These are phyloP conservation scores for Myrmaecium sp. DNA, from an alignment of 2,329 filamentous ascomycete genomes.

Conservation along the genomic window DNA sequence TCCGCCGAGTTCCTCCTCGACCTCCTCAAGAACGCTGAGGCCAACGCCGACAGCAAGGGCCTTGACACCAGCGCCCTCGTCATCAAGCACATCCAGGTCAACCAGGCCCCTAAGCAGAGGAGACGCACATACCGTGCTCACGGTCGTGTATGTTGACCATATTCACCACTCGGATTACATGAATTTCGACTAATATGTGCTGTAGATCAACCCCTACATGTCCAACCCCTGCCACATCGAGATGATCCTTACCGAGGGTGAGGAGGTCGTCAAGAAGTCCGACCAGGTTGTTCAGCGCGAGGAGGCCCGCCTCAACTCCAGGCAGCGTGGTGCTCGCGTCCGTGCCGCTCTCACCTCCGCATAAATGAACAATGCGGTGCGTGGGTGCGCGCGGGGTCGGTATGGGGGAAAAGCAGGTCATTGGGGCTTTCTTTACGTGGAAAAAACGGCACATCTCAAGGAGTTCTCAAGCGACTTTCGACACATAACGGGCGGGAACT, in stretches of 20 bases:
- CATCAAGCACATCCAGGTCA: slow-evolving; percentile 99
- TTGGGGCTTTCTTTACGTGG: slow-evolving; percentile 3
- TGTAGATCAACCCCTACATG: slow-evolving; percentile 99
- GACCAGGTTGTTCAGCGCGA: slow-evolving; percentile 49
- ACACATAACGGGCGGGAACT: neutral
- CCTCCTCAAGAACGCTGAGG: slow-evolving; percentile 47
- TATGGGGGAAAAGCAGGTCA: slow-evolving; percentile 2
- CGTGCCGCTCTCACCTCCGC: slow-evolving; percentile 44
- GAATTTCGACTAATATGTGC: slow-evolving; percentile 2
- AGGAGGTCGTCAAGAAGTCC: slow-evolving; percentile 90
- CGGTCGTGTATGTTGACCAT: slow-evolving; percentile 70
- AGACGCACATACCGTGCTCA: slow-evolving; percentile 99
- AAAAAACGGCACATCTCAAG: slow-evolving; percentile 3
- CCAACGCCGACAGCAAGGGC: slow-evolving; percentile 30
- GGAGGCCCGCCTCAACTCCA: slow-evolving; percentile 57
- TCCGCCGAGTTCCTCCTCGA: slow-evolving; percentile 95
- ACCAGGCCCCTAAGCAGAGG: slow-evolving; percentile 99
- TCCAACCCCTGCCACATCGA: slow-evolving; percentile 99
- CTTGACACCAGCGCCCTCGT: slow-evolving; percentile 81
- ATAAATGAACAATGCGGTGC: slow-evolving; percentile 14
- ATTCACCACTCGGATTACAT: slow-evolving; percentile 3
- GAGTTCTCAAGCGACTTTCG: neutral
- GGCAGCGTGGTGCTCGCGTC: slow-evolving; percentile 66
- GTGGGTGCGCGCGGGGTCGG: slow-evolving; percentile 1
- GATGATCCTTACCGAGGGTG: slow-evolving; percentile 94